Conservation (phyloP, 2,329 filamentous ascomycete species). For the Ophioceras dolichostomum region DNA sequence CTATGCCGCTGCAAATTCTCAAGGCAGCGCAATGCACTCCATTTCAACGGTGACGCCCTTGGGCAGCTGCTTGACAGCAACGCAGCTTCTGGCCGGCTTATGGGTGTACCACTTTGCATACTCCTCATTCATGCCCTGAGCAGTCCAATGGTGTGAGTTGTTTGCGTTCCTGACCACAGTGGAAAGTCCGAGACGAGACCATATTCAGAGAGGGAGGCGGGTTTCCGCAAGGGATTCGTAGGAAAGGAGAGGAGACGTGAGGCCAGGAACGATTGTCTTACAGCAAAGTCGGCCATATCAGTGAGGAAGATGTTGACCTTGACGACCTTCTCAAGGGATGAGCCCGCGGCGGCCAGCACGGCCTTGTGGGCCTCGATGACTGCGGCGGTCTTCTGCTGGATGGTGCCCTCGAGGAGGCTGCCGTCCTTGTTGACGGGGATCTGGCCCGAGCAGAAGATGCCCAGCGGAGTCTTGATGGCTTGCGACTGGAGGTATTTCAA, state of each 20-base stretch:
- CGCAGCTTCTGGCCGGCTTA: conserved; percentile 81
- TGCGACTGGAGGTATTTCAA: conserved; percentile 25
- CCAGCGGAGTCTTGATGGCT: conserved; percentile 51
- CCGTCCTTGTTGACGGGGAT: conserved; percentile 55
- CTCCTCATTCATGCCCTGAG: conserved; percentile 67
- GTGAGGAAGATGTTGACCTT: conserved; percentile 88
- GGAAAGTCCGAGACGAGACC: not conserved
- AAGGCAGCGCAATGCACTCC: conserved; percentile 69
- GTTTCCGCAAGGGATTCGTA: too few relatives aligned
- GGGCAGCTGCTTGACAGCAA: conserved; percentile 79
- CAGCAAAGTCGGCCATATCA: conserved; percentile 79
- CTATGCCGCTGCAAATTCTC: too few relatives aligned
- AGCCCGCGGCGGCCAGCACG: conserved; percentile 72
- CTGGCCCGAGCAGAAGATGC: conserved; percentile 55
- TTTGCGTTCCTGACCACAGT: not conserved
- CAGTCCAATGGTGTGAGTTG: not conserved
- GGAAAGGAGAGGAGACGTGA: too few relatives aligned
- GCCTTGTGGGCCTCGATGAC: conserved; percentile 70
- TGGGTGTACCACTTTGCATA: conserved; percentile 75
- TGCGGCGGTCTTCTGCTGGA: conserved; percentile 49
- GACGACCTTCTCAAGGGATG: conserved; percentile 66
- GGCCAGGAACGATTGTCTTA: conserved; percentile 25
- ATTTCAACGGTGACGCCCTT: conserved; percentile 84
- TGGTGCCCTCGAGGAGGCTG: conserved; percentile 43
- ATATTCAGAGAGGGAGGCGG: too few relatives aligned